These are phyloP conservation scores for Citrus australasica DNA, from an alignment of 345 rosid genomes.

Conservation along the genomic window DNA sequence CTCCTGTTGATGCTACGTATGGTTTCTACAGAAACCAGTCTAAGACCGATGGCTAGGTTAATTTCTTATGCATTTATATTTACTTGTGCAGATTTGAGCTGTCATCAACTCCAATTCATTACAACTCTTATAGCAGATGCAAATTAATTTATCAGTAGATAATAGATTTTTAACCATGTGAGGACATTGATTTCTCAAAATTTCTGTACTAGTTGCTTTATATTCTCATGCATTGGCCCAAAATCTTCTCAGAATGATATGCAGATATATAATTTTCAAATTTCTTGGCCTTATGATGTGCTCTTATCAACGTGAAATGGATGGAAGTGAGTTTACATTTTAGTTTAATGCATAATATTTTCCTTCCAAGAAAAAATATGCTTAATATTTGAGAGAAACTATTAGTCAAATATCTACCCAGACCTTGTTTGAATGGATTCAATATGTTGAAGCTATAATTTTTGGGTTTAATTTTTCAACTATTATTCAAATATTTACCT, in stretches of 20 bases:
- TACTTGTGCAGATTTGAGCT: conserved; percentile 11
- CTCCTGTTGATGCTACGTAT: background rate
- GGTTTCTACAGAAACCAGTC: background rate
- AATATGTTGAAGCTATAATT: too few relatives aligned
- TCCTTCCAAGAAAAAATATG: too few relatives aligned
- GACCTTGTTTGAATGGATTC: too few relatives aligned
- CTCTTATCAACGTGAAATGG: background rate
- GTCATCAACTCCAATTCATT: conserved; percentile 22
- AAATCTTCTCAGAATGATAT: background rate
- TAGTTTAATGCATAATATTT: background rate
- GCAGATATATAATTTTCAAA: background rate
- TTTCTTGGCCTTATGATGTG: background rate
- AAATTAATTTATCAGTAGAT: background rate
- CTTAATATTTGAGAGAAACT: too few relatives aligned
- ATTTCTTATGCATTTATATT: background rate
- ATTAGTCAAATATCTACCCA: too few relatives aligned
- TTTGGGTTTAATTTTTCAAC: too few relatives aligned
- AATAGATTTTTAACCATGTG: background rate
- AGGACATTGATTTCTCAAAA: background rate
- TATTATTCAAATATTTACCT: too few relatives aligned
- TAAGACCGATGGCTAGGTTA: background rate
- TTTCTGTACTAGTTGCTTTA: background rate
- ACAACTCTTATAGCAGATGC: background rate
- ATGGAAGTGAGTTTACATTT: background rate
- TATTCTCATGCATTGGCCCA: background rate